Evolutionary conservation across 106 monocot genomes (phyloP).

Genomic region (Acorus calamus): DNA sequence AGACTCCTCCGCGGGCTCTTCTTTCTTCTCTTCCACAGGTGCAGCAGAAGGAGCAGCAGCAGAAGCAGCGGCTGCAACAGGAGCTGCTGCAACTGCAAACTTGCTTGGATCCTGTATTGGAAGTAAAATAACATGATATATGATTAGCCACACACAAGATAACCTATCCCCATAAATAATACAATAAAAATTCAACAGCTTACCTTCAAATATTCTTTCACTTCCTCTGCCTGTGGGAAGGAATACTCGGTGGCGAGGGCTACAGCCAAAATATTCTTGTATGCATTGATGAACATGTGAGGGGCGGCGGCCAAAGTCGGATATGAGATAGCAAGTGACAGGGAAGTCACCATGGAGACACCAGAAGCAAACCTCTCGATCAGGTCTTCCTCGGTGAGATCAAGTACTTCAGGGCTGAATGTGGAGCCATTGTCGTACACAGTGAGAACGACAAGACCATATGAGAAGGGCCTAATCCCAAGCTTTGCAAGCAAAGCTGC

Average conservation of each 20-base stretch:
- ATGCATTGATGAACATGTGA: conserved; percentile 20
- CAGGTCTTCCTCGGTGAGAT: conserved; percentile 8
- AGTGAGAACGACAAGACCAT: conserved; percentile 10
- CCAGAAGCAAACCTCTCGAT: conserved; percentile 15
- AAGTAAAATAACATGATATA: neutral
- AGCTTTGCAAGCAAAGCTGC: conserved; percentile 11
- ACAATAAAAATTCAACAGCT: neutral
- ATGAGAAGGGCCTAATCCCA: conserved; percentile 14
- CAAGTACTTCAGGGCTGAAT: conserved; percentile 9
- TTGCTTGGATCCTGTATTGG: conserved; percentile 11
- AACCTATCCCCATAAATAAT: neutral
- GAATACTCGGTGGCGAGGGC: conserved; percentile 10
- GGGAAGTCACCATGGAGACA: neutral
- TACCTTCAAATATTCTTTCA: conserved; percentile 18
- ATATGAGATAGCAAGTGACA: no score
- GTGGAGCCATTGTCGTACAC: conserved; percentile 10
- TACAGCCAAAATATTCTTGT: conserved; percentile 14
- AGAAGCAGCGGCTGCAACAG: neutral
- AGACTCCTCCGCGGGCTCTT: conserved; percentile 3
- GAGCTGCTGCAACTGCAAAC: conserved; percentile 11
- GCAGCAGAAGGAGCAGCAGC: conserved; percentile 2
- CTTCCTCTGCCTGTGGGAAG: conserved; percentile 17
- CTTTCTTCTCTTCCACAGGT: conserved; percentile 5
- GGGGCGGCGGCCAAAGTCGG: conserved; percentile 4
- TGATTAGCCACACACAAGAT: neutral